Base-by-base conservation (phyloP, 352 stramenopile species). In the Phytophthora cryptogea region DNA sequence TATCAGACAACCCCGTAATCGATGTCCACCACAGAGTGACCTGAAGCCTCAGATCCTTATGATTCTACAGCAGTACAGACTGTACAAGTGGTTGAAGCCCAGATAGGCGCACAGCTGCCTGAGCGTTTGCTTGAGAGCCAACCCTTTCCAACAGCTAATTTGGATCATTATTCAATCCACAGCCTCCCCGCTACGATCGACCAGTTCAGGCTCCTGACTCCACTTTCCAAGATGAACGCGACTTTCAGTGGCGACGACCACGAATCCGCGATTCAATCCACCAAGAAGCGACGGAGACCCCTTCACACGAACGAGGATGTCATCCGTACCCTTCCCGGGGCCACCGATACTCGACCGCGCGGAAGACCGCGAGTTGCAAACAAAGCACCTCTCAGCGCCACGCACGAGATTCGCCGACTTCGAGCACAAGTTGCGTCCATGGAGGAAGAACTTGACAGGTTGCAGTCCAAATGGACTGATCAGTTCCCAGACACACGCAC, bases 331-430 rank as follows among this genome's bases (percentile, higher is more conserved):
- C 48, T 69, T 26, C 39, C 41, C 26, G 10, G 14, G 41, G 36
- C 41, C 8, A 46, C 31, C 2, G 47, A 47, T 9, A 40, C 14
- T 10, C 20, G 37, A 23, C 6, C 58, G 3, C 42, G 39, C 36
- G 47, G 51, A 14, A 51, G 52, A 39, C 16, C 48, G 7, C 59
- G 59, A 5, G 35, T 46, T 14, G 30, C 59, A 5, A 65, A 59
- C 54, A 63, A 58, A 49, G 28, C 41, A 3, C 35, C 49, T 11
- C 37, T 63, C 27, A 66, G 16, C 5, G 45, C 59, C 11, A 70
- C 65, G 10, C 62, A 78, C 9, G 66, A 78, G 23, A 53, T 78
- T 48, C 65, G 66, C 1, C 20, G 55, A 4, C 32, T 78, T 4
- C 10, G 65, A 27, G 42, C 50, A 5, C 61, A 75, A 62, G 65